Evolutionary conservation across 306 rosid species (phyloP), one percentile per base, ranked within the genome.

Genomic region (Senna tora): DNA sequence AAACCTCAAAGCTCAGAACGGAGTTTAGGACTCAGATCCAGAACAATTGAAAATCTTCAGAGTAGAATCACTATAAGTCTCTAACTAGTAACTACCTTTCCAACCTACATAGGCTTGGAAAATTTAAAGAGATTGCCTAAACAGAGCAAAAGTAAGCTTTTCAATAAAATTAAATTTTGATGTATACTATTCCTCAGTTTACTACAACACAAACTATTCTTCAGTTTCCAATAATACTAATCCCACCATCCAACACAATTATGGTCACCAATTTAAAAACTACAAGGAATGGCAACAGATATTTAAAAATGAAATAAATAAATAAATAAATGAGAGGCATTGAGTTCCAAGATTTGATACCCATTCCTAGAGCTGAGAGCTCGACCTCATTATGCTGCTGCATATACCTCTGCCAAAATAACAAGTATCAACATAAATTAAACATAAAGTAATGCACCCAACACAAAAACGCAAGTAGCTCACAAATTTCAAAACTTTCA

Each of bases 301-400:
- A 64, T 36, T 14, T 12, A 5, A 41, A 2, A 3, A 45, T 2
- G 7, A 46, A 32, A n/a, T 14, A 63, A 0, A 28, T 0, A 0
- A 4, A n/a, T n/a, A n/a, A n/a, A n/a, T n/a, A n/a, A 3, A 9
- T 39, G 5, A 53, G 4, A 28, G 16, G 43, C 32, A 38, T 39
- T 10, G 45, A 10, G 56, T 14, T 8, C 51, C 34, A 64, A 5
- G 15, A 74, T 77, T 58, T 14, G 30, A 21, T 77, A 90, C 96
- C 96, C 96, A 90, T 90, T 82, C 96, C 96, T 1, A 90, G 83
- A 5, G 93, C 96, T 14, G 96, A 90, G 7, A 90, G 96, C 64
- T 90, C 96, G 20, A 90, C 93, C 80, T 90, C 96, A 34, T 88
- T 83, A 77, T 90, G 83, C 70, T 82, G 93, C 76, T 90, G 90